Percentiles rank a stretch among this genome's conserved stretches.
phyloP scores from a whole-genome alignment of 306 rosid genomes.

The Cyclanthera cordifolia region DNA sequence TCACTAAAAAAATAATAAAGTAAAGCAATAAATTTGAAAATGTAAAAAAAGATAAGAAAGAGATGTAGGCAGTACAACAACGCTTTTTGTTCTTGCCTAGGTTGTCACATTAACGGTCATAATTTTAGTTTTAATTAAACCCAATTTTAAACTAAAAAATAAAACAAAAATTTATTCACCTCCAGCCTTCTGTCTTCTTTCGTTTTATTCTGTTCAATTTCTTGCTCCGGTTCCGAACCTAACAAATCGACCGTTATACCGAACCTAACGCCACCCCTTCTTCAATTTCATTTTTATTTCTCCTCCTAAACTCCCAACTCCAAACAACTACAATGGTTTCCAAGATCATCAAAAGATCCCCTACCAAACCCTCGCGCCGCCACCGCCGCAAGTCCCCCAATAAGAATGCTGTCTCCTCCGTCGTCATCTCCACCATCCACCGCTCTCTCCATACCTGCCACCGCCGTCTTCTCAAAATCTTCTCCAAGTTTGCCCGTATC shows the following conservation, averaged over 20 bases:
- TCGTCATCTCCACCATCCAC: conserved; percentile 37
- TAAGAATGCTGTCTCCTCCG: conserved; percentile 47
- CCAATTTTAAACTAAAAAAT: background rate
- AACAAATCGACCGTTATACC: conserved; percentile 59
- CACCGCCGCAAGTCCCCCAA: conserved; percentile 47
- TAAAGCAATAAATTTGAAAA: too few relatives aligned
- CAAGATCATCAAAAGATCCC: conserved; percentile 39
- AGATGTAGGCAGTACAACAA: background rate
- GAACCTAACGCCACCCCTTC: conserved; percentile 32
- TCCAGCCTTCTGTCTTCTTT: background rate
- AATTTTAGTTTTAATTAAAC: background rate
- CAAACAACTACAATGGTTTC: conserved; percentile 41
- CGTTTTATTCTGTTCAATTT: background rate
- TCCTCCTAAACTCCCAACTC: too few relatives aligned
- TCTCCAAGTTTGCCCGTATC: conserved; percentile 44
- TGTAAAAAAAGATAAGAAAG: background rate
- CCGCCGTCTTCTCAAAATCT: conserved; percentile 62
- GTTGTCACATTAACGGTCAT: background rate
- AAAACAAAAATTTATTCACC: background rate
- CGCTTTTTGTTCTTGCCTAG: background rate
- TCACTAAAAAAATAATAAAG: too few relatives aligned
- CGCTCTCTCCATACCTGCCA: conserved; percentile 37
- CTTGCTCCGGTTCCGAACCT: conserved; percentile 56
- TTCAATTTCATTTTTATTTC: background rate
- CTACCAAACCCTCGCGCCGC: conserved; percentile 39